phyloP scores from a whole-genome alignment of 495 filamentous ascomycete species.

The Trypethelium eluteriae region DNA sequence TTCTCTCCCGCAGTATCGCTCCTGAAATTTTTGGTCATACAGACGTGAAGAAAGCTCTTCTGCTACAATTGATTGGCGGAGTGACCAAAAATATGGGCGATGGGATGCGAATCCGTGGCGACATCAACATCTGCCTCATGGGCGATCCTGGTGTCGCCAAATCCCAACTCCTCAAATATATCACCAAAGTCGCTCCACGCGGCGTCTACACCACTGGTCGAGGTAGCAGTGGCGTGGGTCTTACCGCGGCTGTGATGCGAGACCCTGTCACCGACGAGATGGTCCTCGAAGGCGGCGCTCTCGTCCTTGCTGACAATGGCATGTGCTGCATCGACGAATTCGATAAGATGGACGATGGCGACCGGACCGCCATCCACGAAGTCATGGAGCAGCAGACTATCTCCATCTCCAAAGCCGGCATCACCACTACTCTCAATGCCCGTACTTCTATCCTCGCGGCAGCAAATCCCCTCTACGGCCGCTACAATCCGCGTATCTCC shows the following conservation, averaged over 20 bases:
- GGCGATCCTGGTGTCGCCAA: slow-evolving; percentile 99
- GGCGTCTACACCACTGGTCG: slow-evolving; percentile 97
- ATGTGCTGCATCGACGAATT: slow-evolving; percentile 99
- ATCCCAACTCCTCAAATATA: slow-evolving; percentile 95
- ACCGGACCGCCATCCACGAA: slow-evolving; percentile 97
- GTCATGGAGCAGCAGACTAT: slow-evolving; percentile 99
- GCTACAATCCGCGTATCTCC: slow-evolving; percentile 93
- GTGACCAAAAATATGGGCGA: slow-evolving; percentile 97
- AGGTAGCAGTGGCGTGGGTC: slow-evolving; percentile 90
- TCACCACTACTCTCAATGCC: slow-evolving; percentile 91
- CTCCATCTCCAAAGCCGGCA: slow-evolving; percentile 96
- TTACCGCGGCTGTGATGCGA: slow-evolving; percentile 96
- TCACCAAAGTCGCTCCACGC: slow-evolving; percentile 93
- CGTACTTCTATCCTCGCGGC: slow-evolving; percentile 96
- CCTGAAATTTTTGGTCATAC: slow-evolving; percentile 95
- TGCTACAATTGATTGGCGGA: slow-evolving; percentile 89
- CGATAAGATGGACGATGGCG: slow-evolving; percentile 98
- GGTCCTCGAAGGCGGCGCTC: slow-evolving; percentile 92
- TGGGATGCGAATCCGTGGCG: slow-evolving; percentile 95
- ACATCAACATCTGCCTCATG: slow-evolving; percentile 98
- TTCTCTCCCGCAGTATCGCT: slow-evolving; percentile 87
- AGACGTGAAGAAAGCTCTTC: slow-evolving; percentile 95
- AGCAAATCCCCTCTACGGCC: slow-evolving; percentile 93
- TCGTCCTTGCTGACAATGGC: slow-evolving; percentile 94
- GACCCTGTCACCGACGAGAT: slow-evolving; percentile 98